Conservation (phyloP, 768 basidiomycete genomes). For the Amanita fuliginea region DNA sequence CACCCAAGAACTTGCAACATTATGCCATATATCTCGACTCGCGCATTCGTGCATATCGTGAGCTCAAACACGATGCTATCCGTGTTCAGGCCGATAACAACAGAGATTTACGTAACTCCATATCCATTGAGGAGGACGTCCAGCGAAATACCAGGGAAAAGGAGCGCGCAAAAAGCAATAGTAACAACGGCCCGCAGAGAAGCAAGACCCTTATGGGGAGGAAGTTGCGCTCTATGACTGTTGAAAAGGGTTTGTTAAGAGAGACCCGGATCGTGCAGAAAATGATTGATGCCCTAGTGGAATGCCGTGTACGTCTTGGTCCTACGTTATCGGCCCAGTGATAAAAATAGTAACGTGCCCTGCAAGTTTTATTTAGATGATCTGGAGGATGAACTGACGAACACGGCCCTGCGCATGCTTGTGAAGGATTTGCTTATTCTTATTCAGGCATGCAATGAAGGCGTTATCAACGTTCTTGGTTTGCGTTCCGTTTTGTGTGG, state of each 20-base stretch:
- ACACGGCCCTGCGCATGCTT: slow-evolving; percentile 82
- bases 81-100: slow-evolving; percentile 91
- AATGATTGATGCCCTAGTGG: slow-evolving; percentile 80
- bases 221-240: slow-evolving; percentile 83
- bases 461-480: slow-evolving; percentile 76
- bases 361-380: slow-evolving; percentile 87
- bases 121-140: slow-evolving; percentile 49
- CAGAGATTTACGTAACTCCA: slow-evolving; percentile 66
- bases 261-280: slow-evolving; percentile 88
- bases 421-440: slow-evolving; percentile 93
- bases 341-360: not conserved
- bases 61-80: slow-evolving; percentile 90
- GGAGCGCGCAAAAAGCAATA: slow-evolving; percentile 18
- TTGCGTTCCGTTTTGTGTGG: slow-evolving; percentile 15
- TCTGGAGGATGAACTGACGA: slow-evolving; percentile 83
- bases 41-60: slow-evolving; percentile 78
- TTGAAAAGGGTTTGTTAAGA: slow-evolving; percentile 89
- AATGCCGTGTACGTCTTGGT: slow-evolving; percentile 64
- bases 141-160: slow-evolving; percentile 20
- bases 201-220: slow-evolving; percentile 75
- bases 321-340: slow-evolving; percentile 1
- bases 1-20: slow-evolving; percentile 76
- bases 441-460: slow-evolving; percentile 95
- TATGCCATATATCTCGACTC: slow-evolving; percentile 87
- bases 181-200: slow-evolving; percentile 20